Base-by-base conservation (phyloP, 139 green algal genomes). In the Chlamydomonas incerta region DNA sequence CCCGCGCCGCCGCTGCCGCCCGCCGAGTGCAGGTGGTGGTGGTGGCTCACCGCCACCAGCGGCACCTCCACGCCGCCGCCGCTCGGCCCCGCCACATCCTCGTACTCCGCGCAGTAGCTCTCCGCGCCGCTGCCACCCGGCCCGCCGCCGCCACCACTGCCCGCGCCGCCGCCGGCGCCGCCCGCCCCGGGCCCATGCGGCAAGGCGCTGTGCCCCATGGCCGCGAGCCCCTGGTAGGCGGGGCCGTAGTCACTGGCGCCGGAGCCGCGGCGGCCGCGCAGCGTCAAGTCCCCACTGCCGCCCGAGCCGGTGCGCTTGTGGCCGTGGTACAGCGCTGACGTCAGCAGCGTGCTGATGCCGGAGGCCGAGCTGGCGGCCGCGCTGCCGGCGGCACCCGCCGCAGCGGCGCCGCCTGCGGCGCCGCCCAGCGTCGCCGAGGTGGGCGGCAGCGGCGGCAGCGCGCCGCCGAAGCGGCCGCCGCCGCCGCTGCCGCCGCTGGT, bases 21-120 rank as follows among this genome's bases (percentile, higher is more conserved):
- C 0, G 41, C 41, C 71, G 71, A 20, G 11, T 62, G 50, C 50
- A 28, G 73, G 41, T 50, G 41, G 41, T 5, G 41, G 8, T 50
- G 41, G 8, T 68, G 57, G 21, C 55, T 34, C 31, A 68, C 73
- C n/a, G 73, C 55, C 52, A 52, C 57, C 55, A 67, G 52, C 31
- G 75, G 75, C 41, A 82, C 35, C 75, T 82, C 75, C 28, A 58
- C 60, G 10, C 50, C 50, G 4, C 74, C 58, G 57, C 74, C 74
- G 26, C 75, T n/a, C 18, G 26, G 14, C 37, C 60, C 60, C 75
- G 60, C 37, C 26, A 23, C 41, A 8, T 50, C 41, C 41, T 50
- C 41, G 8, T 69, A 81, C 52, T 81, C 73, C 8, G 35, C 50
- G 41, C 41, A 50, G 41, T 50, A 50, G 41, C 41, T 50, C 41